Percentiles rank a stretch among this genome's conserved stretches.
Conservation (phyloP, 345 rosid species). For the Clausena lansium region DNA sequence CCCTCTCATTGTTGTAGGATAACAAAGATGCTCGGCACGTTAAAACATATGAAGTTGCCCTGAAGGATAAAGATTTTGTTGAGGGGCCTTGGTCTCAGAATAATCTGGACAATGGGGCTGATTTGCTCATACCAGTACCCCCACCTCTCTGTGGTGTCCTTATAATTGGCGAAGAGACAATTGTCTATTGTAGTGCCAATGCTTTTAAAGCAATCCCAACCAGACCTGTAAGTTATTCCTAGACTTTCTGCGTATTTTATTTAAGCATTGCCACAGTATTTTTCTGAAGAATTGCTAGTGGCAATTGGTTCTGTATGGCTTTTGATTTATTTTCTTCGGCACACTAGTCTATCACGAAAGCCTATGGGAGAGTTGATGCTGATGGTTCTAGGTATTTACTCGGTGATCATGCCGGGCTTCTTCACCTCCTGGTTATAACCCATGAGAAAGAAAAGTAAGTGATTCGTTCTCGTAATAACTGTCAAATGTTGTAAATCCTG, state of each 20-base stretch:
- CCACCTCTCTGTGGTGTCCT: conserved; percentile 98
- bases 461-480: neutral
- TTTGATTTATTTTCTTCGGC: conserved; percentile 18
- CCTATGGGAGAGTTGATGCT: conserved; percentile 93
- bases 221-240: conserved; percentile 59
- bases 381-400: conserved; percentile 95
- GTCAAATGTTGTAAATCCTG: neutral
- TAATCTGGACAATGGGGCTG: conserved; percentile 94
- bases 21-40: conserved; percentile 98
- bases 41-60: conserved; percentile 90
- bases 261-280: neutral
- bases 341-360: conserved; percentile 73
- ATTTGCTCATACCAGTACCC: conserved; percentile 90
- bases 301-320: conserved; percentile 10
- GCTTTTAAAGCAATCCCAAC: conserved; percentile 80
- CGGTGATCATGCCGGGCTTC: conserved; percentile 89
- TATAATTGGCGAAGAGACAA: conserved; percentile 91
- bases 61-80: conserved; percentile 92
- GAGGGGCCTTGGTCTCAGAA: conserved; percentile 99
- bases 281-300: neutral
- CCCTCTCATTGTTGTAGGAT: conserved; percentile 49
- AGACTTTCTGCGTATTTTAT: conserved; percentile 9
- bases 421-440: conserved; percentile 85
- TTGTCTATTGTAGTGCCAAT: conserved; percentile 89
- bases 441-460: conserved; percentile 93